Base-by-base conservation (phyloP, 1,284 basidiomycete species). In the Malassezia brasiliensis region DNA sequence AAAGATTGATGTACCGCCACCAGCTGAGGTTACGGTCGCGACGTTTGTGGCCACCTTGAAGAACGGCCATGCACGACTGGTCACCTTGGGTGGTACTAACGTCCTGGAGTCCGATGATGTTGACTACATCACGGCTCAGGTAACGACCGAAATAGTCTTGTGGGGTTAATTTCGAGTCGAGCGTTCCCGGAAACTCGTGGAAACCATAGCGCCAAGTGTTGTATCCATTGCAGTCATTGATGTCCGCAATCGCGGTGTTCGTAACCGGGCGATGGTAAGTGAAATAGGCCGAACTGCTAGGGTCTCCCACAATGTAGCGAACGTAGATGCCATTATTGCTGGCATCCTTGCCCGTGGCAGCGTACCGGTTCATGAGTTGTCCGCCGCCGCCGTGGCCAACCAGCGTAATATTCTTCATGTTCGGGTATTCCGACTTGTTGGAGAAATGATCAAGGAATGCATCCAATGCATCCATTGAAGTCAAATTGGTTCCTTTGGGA, bases 331-430 rank as follows among this genome's bases (percentile, higher is more conserved):
- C 4, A 3, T 35, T 40, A n/a, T 47, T 31, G 2, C 58, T 58
- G 19, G 54, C 40, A 22, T 65, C 53, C 47, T 65, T 63, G 4
- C 69, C 67, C 5, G 72, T 62, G 35, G 64, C 60, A 3, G 65
- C 62, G 49, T 73, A 74, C 12, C 72, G 56, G 39, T 67, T 65
- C 44, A 69, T 66, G 11, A 73, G 50, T 34, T 74, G 72, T 6
- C 61, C 72, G 30, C 72, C 72, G n/a, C 72, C 72, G 10, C 72
- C 72, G 40, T 74, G 72, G 10, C 72, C 72, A 11, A 72, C 66
- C 37, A 71, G 56, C 9, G 67, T 68, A n/a, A 74, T 47, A n/a
- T 66, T 65, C 30, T 62, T 53, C 42, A 74, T 36, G 12, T 20
- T 37, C 0, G 70, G 69, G 46, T 66, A 74, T 19, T 56, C 53